Evolutionary conservation across 257 asterid genomes (phyloP).

Genomic region (Salvia rosmarinus): DNA sequence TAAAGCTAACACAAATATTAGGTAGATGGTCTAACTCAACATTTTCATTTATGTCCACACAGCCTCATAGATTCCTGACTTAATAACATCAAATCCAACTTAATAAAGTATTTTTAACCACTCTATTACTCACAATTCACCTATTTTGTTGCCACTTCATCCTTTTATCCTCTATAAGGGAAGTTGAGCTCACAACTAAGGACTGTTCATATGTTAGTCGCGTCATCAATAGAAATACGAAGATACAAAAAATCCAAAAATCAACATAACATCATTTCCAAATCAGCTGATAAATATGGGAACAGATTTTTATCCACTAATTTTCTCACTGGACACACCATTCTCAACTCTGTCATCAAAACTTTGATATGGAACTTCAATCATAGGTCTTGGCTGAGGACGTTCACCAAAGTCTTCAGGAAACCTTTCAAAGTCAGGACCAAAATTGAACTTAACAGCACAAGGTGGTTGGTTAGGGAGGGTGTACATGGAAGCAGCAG

Average conservation of each 20-base stretch:
- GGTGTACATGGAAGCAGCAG: constrained; percentile 98
- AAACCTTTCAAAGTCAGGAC: constrained; percentile 83
- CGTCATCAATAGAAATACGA: constrained; percentile 28
- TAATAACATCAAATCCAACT: too few species aligned
- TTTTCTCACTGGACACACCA: constrained; percentile 74
- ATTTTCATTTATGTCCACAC: too few species aligned
- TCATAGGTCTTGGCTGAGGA: constrained; percentile 76
- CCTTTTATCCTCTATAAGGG: constrained; percentile 12
- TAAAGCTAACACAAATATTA: too few species aligned
- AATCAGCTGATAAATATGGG: constrained; percentile 11
- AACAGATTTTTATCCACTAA: constrained; percentile 41
- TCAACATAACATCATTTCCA: constrained; percentile 13
- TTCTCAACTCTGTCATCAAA: constrained; percentile 77
- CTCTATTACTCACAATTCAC: too few species aligned
- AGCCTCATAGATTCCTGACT: too few species aligned
- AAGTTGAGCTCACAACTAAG: constrained; percentile 31
- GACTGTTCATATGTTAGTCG: constrained; percentile 29
- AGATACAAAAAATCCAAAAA: constrained; percentile 36
- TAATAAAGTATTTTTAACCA: too few species aligned
- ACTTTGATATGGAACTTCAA: constrained; percentile 91
- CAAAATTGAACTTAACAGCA: constrained; percentile 88
- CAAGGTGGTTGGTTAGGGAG: constrained; percentile 94
- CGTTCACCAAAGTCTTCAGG: constrained; percentile 84
- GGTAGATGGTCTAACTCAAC: too few species aligned
- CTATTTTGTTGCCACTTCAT: constrained; percentile 28